phyloP scores from a whole-genome alignment of 2,329 filamentous ascomycete genomes.

The Neofusicoccum kwambonambiense region DNA sequence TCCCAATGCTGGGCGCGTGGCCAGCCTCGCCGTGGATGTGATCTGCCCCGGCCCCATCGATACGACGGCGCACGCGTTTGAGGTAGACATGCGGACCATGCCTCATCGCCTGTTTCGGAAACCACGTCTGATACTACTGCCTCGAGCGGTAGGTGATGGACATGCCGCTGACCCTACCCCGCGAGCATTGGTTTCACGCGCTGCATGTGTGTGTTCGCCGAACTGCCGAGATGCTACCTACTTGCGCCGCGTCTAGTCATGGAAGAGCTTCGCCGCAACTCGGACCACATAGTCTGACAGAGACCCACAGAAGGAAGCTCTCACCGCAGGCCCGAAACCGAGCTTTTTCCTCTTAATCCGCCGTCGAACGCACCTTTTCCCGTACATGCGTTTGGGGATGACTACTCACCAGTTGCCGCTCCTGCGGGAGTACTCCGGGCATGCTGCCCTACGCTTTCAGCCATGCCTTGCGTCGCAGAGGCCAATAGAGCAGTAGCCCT shows the following conservation, averaged over 20 bases:
- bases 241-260: neutral
- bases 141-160: neutral
- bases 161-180: neutral
- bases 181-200: neutral
- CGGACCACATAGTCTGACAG: neutral
- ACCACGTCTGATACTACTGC: neutral
- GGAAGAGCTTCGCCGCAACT: slow-evolving; percentile 4
- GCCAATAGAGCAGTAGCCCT: neutral
- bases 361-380: neutral
- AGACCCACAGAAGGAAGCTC: neutral
- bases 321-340: neutral
- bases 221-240: neutral
- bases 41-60: neutral
- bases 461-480: too few species aligned
- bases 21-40: neutral
- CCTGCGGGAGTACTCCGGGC: too few species aligned
- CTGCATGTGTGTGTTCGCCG: neutral
- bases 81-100: neutral
- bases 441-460: too few species aligned
- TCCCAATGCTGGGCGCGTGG: neutral
- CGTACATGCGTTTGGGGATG: neutral
- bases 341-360: neutral
- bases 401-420: neutral
- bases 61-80: neutral
- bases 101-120: neutral